Evolutionary conservation across 176 grass and related monocot genomes (phyloP), one percentile per base, ranked within the genome.

Genomic region (Stipa capillata): DNA sequence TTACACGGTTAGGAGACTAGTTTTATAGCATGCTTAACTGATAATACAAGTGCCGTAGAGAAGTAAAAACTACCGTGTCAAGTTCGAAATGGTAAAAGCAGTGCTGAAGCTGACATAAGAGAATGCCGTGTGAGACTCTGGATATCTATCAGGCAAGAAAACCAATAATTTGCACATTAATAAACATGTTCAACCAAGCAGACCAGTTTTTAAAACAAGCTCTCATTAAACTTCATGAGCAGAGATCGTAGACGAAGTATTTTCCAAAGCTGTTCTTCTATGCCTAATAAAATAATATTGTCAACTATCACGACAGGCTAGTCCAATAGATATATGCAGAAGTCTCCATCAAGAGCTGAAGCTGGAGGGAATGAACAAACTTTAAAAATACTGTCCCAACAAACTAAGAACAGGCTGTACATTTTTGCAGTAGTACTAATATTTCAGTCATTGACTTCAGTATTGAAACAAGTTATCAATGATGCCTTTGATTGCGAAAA

Each of bases 371-470:
- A n/a, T 6, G 1, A 27, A 37, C 20, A 80, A 34, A 45, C 28
- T 33, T n/a, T n/a, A n/a, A 83, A 50, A 55, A 27, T n/a, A n/a
- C 15, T 3, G 36, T 16, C 77, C 52, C 71, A 82, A 60, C 48
- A 17, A n/a, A n/a, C 21, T 61, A 44, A 28, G 42, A 20, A 84
- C n/a, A 69, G n/a, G 66, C 25, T 48, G 36, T 43, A 73, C 7
- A 12, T 83, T 21, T 36, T 24, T 54, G 27, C 27, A 62, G 51
- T n/a, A n/a, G n/a, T 13, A 56, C 15, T 8, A 66, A 5, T 15
- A 27, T 17, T 82, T 53, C 37, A 53, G 42, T n/a, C 60, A 62
- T 69, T 48, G 56, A 73, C 86, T 64, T 78, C 47, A n/a, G 43
- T 24, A 40, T 65, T 21, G n/a, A 35, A 35, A 40, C 11, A 43